Percentiles rank a stretch among this genome's conserved stretches.
These are phyloP conservation scores for Hirsutella thompsonii DNA, from an alignment of 2,329 filamentous ascomycete genomes.

Conservation along the genomic window DNA sequence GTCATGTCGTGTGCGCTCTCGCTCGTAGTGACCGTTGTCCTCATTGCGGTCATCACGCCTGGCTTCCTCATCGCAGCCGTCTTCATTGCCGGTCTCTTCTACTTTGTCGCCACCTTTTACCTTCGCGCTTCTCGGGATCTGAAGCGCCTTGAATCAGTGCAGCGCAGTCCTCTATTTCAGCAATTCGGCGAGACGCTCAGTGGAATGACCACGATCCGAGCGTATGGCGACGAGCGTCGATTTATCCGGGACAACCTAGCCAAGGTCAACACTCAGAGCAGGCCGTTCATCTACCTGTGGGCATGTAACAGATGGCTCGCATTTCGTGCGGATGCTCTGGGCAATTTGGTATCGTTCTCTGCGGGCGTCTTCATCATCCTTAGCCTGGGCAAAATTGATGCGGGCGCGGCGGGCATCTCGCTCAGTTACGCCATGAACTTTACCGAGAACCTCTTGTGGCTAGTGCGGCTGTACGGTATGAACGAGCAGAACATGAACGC, in stretches of 20 bases:
- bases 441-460: constrained; percentile 92
- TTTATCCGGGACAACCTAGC: constrained; percentile 86
- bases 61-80: constrained; percentile 77
- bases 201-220: constrained; percentile 92
- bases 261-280: constrained; percentile 79
- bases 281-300: constrained; percentile 95
- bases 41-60: constrained; percentile 84
- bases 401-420: constrained; percentile 85
- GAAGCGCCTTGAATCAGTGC: constrained; percentile 87
- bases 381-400: constrained; percentile 71
- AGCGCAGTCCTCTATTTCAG: constrained; percentile 90
- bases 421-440: constrained; percentile 94
- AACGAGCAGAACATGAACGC: constrained; percentile 99
- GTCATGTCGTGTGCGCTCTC: constrained; percentile 51
- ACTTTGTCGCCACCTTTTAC: constrained; percentile 76
- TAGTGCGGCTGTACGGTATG: constrained; percentile 82
- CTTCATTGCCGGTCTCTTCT: constrained; percentile 76
- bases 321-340: constrained; percentile 80
- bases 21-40: constrained; percentile 70
- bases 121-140: constrained; percentile 86
- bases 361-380: constrained; percentile 82
- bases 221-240: constrained; percentile 84
- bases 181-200: constrained; percentile 94
- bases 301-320: constrained; percentile 94
- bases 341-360: constrained; percentile 86